Evolutionary conservation across 768 basidiomycete species (phyloP), one percentile per base, ranked within the genome.

Genomic region (Phlebiopsis gigantea): DNA sequence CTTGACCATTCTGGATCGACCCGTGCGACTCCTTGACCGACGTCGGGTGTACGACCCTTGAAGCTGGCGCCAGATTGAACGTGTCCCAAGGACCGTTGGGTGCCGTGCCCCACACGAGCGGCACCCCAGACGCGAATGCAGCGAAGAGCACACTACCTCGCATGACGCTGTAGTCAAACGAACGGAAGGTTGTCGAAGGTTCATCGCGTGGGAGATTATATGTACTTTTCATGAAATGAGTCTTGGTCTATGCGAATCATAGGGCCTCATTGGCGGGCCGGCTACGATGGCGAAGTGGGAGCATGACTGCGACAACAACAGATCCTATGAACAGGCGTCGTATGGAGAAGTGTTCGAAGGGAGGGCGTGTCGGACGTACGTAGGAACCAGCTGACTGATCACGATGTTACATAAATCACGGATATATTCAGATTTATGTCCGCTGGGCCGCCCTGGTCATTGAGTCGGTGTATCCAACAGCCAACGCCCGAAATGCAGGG

Each of bases 41-140:
- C 14, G 24, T 25, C 1, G 76, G 75, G 12, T 56, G 58, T 4
- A 76, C 71, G 15, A 55, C 66, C 39, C 69, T 68, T 14, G 66
- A 67, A 0, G 62, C 46, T 3, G 75, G 75, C 1, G 76, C 75
- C 42, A 65, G 73, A 56, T 76, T 77, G 62, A 77, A 78, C 14
- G 58, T 60, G 58, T 78, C 76, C 76, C 76, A 77, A 49, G 75
- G 72, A 17, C 76, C 76, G 29, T 56, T 50, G 1, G 76, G 76
- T 9, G 75, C 76, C 3, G 48, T 31, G 14, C 50, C 30, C 21
- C 19, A 25, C n/a, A n/a, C 31, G 10, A 17, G 19, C 34, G 14
- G n/a, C 44, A 45, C 44, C 24, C 15, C 19, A 9, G 24, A 12
- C 19, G 24, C 19, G 10, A 45, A 19, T 19, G 44, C 19, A 45